These are phyloP conservation scores for Geotrichum candidum DNA, from an alignment of 1,139 yeast species.

Conservation along the genomic window DNA sequence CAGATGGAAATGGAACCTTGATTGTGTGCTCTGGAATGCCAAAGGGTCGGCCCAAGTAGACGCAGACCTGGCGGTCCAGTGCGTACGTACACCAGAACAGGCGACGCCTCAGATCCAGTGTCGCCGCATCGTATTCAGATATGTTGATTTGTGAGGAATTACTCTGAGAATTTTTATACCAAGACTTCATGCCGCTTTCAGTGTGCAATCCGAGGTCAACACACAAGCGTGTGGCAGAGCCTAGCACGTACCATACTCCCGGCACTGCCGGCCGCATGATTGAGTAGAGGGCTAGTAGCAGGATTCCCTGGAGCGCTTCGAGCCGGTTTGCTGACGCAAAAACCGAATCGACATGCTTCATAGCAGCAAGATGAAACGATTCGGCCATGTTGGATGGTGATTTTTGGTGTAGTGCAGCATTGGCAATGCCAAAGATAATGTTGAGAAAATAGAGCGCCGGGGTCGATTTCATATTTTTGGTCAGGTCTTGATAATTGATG, in stretches of 20 bases:
- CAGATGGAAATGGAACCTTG: conserved; percentile 62
- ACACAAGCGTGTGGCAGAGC: conserved; percentile 71
- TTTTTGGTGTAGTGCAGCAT: conserved; percentile 66
- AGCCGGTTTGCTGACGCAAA: conserved; percentile 55
- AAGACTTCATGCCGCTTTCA: conserved; percentile 32
- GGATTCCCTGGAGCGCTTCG: conserved; percentile 66
- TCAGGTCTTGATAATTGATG: no score
- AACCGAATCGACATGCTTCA: conserved; percentile 53
- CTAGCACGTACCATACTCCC: conserved; percentile 88
- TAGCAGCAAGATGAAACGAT: conserved; percentile 66
- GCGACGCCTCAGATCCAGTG: conserved; percentile 65
- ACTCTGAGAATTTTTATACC: no score
- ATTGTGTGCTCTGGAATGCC: conserved; percentile 68
- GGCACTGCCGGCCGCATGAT: conserved; percentile 52
- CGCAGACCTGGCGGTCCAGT: conserved; percentile 71
- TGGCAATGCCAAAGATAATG: conserved; percentile 73
- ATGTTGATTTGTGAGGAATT: neutral
- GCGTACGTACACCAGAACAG: conserved; percentile 88
- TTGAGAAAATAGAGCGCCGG: conserved; percentile 54
- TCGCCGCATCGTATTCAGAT: conserved; percentile 42
- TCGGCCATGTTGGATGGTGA: conserved; percentile 65
- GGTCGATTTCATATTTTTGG: conserved; percentile 9
- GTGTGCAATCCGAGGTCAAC: conserved; percentile 80
- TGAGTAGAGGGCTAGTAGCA: conserved; percentile 64
- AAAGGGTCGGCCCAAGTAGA: conserved; percentile 65